These are phyloP conservation scores for Diplotaxis tenuifolia DNA, from an alignment of 345 rosid genomes.

Conservation along the genomic window DNA sequence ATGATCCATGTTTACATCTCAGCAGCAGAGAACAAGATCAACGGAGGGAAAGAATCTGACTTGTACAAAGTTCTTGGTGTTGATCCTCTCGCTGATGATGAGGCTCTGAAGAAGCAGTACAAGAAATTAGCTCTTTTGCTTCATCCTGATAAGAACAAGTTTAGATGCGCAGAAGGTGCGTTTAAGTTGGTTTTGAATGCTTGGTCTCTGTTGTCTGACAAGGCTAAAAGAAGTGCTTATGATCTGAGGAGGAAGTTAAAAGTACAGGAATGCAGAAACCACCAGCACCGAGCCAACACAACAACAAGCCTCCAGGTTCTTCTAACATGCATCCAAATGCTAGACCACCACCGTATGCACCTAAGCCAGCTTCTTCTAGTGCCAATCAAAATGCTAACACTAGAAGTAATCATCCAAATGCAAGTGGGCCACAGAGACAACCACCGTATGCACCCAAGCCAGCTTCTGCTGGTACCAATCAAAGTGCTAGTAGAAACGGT, in stretches of 20 bases:
- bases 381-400: conserved; percentile 13
- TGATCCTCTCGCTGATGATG: conserved; percentile 59
- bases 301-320: background rate
- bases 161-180: conserved; percentile 68
- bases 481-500: background rate
- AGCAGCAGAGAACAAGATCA: conserved; percentile 46
- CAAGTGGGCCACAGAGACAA: background rate
- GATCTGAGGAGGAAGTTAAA: conserved; percentile 43
- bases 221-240: conserved; percentile 58
- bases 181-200: conserved; percentile 67
- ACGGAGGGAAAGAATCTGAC: conserved; percentile 47
- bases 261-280: background rate
- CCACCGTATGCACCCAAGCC: background rate
- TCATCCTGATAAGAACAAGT: conserved; percentile 83
- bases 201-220: conserved; percentile 67
- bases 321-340: background rate
- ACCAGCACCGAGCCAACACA: background rate
- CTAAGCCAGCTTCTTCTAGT: too few relatives aligned
- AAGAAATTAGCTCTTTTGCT: conserved; percentile 61
- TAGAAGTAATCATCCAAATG: conserved; percentile 3
- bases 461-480: background rate
- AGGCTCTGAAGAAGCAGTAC: conserved; percentile 52
- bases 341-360: too few relatives aligned
- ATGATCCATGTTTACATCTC: conserved; percentile 53
- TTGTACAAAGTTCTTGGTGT: conserved; percentile 67